Conservation (phyloP, 2,329 filamentous ascomycete species). For the Pyrenophora teres region DNA sequence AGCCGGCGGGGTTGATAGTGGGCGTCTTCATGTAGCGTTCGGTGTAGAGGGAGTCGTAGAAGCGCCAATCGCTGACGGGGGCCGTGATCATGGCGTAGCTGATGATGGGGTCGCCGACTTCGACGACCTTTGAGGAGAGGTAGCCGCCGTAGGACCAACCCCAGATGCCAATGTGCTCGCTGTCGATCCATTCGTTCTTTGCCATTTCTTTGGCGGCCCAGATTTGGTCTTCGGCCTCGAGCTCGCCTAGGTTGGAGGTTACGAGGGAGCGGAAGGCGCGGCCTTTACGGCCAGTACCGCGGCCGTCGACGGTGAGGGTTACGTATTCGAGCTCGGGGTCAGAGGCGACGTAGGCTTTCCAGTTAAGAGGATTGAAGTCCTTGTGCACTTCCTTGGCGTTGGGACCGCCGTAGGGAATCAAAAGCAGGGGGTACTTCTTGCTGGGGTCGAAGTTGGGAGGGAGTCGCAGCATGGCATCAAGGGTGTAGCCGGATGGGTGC, state of each 20-base stretch:
- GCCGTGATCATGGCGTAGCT: conserved; percentile 67
- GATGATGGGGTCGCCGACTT: conserved; percentile 65
- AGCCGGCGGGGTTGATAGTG: conserved; percentile 61
- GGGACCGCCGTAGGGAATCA: conserved; percentile 71
- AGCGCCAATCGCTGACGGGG: conserved; percentile 70
- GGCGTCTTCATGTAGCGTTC: conserved; percentile 74
- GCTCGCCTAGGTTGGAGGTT: conserved; percentile 62
- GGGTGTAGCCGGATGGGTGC: conserved; percentile 63
- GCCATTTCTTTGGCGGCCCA: conserved; percentile 66
- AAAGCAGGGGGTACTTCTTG: conserved; percentile 69
- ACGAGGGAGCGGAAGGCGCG: conserved; percentile 66
- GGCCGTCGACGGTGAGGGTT: conserved; percentile 70
- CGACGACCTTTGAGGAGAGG: conserved; percentile 68
- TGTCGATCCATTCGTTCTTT: conserved; percentile 60
- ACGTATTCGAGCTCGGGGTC: conserved; percentile 71
- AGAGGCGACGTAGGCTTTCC: conserved; percentile 67
- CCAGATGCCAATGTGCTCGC: conserved; percentile 66
- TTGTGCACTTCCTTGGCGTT: conserved; percentile 66
- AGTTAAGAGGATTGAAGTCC: conserved; percentile 59
- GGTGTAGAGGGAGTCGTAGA: conserved; percentile 74
- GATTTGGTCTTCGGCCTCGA: conserved; percentile 70
- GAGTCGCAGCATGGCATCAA: conserved; percentile 69
- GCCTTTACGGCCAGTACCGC: conserved; percentile 68
- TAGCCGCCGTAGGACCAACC: conserved; percentile 73
- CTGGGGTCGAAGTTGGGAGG: conserved; percentile 66